Base-by-base conservation (phyloP, 164 flowering plant species). In the Tetrastigma voinierianum region DNA sequence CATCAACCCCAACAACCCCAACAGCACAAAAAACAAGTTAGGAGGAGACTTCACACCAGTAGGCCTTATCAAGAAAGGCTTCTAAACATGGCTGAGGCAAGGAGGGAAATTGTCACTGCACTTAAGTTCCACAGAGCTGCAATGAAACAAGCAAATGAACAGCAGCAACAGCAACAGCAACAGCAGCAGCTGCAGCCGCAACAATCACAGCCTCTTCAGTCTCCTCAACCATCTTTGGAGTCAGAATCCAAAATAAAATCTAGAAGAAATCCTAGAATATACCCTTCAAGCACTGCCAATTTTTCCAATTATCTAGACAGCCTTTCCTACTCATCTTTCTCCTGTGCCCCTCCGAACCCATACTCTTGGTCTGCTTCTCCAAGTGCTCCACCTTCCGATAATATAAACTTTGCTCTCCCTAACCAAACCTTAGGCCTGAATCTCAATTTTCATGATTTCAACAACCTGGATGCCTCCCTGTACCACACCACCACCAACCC, bases 21-120 rank as follows among this genome's bases (percentile, higher is more conserved):
- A 61, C 88, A 67, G 45, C 89, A 81, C 58, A 90, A 83, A 66
- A 91, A 89, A 70, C 92, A 88, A 65, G 95, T 87, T 17, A 85
- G 96, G 73, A 85, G 98, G 70, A 84, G 97, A 69, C 83, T 86
- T 58, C 98, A 91, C 66, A 86, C 90, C 9, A 87, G 81, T 52
- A 84, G 86, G 74, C 98, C 96, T 61, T 90, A 94, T 67, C 93
- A 91, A 76, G 96, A 91, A 61, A 78, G 92, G 82, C 89, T 87
- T 24, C 86, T 91, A 1, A 89, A 91, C 54, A 91, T 94, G 98
- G 98, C 98, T 21, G 97, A 91, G 73, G 98, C 84, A 8, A 61
- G 84, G 47, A 61, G 82, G 64, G 98, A 94, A 74, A 91, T 94
- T 69, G 98, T 88, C 51, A 82, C 96, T 65, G 97, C 96, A 15